Conservation (phyloP, 495 filamentous ascomycete species). For the Lasiosphaeria hispida region DNA sequence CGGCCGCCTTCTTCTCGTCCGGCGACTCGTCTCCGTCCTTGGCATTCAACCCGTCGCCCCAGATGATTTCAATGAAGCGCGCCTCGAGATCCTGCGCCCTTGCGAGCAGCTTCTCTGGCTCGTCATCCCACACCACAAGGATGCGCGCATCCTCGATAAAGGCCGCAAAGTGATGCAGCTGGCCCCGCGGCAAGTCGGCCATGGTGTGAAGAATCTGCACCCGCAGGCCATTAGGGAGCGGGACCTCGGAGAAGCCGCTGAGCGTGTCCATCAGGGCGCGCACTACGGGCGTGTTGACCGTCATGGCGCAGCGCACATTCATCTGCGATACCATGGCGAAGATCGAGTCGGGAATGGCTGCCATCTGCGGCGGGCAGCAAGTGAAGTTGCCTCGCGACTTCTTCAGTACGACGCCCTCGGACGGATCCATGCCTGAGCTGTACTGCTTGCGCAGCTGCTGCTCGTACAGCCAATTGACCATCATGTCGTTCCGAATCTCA, state of each 20-base stretch:
- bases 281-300: conserved; percentile 32
- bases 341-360: conserved; percentile 45
- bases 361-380: conserved; percentile 55
- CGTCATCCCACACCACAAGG: conserved; percentile 67
- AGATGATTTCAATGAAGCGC: conserved; percentile 55
- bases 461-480: conserved; percentile 61
- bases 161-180: conserved; percentile 67
- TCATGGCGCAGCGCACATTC: conserved; percentile 50
- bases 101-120: conserved; percentile 52
- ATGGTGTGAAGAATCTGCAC: conserved; percentile 60
- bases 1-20: conserved; percentile 32
- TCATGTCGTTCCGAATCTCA: conserved; percentile 57
- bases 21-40: conserved; percentile 33
- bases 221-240: conserved; percentile 54
- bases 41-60: conserved; percentile 42
- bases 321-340: conserved; percentile 51
- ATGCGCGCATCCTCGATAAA: conserved; percentile 58
- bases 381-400: conserved; percentile 52
- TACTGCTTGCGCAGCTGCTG: conserved; percentile 59
- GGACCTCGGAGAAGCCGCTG: conserved; percentile 45
- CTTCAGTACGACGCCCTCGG: conserved; percentile 62
- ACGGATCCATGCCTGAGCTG: conserved; percentile 48
- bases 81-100: conserved; percentile 50
- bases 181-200: conserved; percentile 50
- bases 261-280: conserved; percentile 25